A percentile compares a stretch with the other conserved stretches of the same genome.
Conservation (phyloP, 768 basidiomycete genomes). For the Psilocybe cyanescens region DNA sequence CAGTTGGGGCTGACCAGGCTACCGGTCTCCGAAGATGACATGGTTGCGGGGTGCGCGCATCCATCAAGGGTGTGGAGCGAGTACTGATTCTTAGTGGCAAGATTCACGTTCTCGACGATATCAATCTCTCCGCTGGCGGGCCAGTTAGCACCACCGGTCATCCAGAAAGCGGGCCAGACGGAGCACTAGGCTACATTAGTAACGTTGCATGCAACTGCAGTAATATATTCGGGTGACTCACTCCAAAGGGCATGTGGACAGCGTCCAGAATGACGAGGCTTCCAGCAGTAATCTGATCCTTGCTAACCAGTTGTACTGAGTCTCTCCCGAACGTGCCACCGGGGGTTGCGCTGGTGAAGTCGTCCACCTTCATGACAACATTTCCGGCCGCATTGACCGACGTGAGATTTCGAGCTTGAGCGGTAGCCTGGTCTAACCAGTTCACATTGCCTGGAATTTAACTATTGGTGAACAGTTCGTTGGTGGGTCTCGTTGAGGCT, state of each 20-base stretch:
- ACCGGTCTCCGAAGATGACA: conserved; percentile 4
- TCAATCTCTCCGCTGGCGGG: conserved; percentile 15
- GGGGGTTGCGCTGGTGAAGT: conserved; percentile 1
- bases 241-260: conserved; percentile 6
- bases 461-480: neutral
- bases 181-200: conserved; percentile 8
- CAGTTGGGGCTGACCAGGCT: conserved; percentile 11
- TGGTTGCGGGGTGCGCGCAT: conserved; percentile 6
- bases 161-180: conserved; percentile 20
- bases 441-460: neutral
- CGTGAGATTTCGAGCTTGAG: neutral
- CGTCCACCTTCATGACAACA: conserved; percentile 1
- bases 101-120: conserved; percentile 18
- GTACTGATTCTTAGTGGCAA: conserved; percentile 11
- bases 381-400: conserved; percentile 1
- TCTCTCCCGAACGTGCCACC: conserved; percentile 1
- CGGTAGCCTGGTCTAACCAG: neutral
- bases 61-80: conserved; percentile 12
- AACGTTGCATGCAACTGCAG: neutral
- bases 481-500: neutral
- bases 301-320: neutral
- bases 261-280: neutral
- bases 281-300: neutral
- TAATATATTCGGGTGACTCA: neutral
- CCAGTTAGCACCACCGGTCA: conserved; percentile 15